A percentile compares a stretch with the other conserved stretches of the same genome.
Conservation (phyloP, 163 green algal species). For the Scenedesmus sp. region DNA sequence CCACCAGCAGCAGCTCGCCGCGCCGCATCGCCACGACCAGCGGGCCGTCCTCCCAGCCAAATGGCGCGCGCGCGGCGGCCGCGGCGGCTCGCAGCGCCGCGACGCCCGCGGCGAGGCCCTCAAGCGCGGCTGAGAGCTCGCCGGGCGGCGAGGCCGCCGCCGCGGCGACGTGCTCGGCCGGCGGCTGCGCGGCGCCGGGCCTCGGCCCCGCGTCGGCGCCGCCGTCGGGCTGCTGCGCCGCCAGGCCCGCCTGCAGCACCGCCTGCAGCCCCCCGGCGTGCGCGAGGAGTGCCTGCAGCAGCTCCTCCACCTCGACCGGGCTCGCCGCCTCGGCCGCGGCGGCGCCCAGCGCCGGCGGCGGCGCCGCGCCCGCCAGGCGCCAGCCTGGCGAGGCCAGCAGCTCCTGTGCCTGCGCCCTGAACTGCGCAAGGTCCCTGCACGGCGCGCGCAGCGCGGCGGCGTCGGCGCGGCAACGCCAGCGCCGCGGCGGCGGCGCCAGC, state of each 20-base stretch:
- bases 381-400: conserved; percentile 17
- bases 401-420: conserved; percentile 10
- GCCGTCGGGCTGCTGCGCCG: neutral
- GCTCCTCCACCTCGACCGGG: conserved; percentile 42
- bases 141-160: neutral
- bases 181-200: neutral
- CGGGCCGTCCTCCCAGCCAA: conserved; percentile 97
- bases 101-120: neutral
- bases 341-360: conserved; percentile 25
- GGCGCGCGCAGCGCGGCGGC: too few species aligned
- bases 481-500: too few species aligned
- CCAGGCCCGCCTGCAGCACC: too few species aligned
- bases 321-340: conserved; percentile 43
- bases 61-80: conserved; percentile 79
- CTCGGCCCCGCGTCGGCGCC: neutral
- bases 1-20: conserved; percentile 94
- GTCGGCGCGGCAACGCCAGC: too few species aligned
- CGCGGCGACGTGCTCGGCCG: neutral
- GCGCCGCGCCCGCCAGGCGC: conserved; percentile 1
- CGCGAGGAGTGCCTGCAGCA: conserved; percentile 17
- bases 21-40: conserved; percentile 95
- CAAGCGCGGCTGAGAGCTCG: too few species aligned
- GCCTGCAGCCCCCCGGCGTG: conserved; percentile 17
- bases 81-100: conserved; percentile 51
- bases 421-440: conserved; percentile 14